Base-by-base conservation (phyloP, 2,329 filamentous ascomycete genomes). In the Periconia macrospinosa region DNA sequence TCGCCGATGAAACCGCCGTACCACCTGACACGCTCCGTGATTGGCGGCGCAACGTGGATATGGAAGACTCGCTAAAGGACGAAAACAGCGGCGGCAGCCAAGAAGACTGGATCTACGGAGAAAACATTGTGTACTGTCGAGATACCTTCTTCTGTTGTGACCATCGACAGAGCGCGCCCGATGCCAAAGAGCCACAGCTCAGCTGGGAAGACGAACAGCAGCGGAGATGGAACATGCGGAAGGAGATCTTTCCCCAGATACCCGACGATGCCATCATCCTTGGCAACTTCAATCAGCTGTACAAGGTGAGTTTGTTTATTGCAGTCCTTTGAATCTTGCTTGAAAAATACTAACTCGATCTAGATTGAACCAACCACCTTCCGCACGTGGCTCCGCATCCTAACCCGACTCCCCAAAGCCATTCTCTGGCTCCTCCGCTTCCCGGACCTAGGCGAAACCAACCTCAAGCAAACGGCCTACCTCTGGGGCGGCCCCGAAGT, bases 131-230 rank as follows among this genome's bases (percentile, higher is more conserved):
- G 49, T 99, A 92, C 73, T 95, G 91, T 50, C 86, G 89, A 8
- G 90, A 97, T 65, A 97, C 92, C 0, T 99, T 99, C 76, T 99
- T 99, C 79, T 99, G 94, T 71, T 97, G 94, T 68, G 94, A 99
- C 62, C 94, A 99, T 72, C 86, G 90, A 46, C 92, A 97, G 73
- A 97, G 92, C 52, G 91, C 91, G 17, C 85, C 86, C 0, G 90
- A 93, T 64, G 80, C 83, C 0, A 77, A 82, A 54, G 89, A 91
- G 57, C 60, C 56, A 30, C 79, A 79, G 17, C 74, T 92, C 42
- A 86, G 84, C 2, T 99, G 94, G 94, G 84, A 89, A 52, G 86
- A 91, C 51, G 93, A 97, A 74, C 89, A 93, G 71, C 76, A 78
- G 19, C 83, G 88, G 53, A 83, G 94, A 58, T 97, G 94, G 93